Base-by-base conservation (phyloP, 2,329 filamentous ascomycete species). In the Tympanopsis confertula region DNA sequence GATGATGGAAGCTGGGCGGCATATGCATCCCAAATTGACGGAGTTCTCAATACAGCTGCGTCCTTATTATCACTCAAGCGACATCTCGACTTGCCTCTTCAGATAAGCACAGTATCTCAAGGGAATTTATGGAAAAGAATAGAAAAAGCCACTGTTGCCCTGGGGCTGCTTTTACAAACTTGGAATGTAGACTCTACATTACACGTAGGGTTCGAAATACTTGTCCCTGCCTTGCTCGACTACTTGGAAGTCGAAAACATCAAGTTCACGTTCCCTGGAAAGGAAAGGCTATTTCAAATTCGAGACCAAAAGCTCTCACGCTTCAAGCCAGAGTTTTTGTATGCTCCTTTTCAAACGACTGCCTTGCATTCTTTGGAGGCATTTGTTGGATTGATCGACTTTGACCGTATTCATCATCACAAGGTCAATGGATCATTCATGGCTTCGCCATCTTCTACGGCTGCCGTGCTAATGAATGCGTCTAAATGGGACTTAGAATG, bases 381-480 rank as follows among this genome's bases (percentile, higher is more conserved):
- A 1, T 58, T 62, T 35, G 49, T 55, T 15, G 54, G 58, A 7
- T 49, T 42, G 26, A 42, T 58, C 15, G 52, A 62, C 28, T 64
- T 64, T 39, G 45, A 58, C 36, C 49, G 46, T 32, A 42, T 63
- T 5, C 41, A 39, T 12, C 55, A 61, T 13, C 55, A 59, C 36
- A 50, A 45, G 37, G 40, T 46, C 10, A 41, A 48, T 33, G 58
- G 57, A 2, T 48, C 47, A 5, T 57, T 62, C 45, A 49, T 61
- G 45, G 57, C 45, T 3, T 62, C 58, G 1, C 61, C 61, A 5
- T 57, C 59, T 1, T 56, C 61, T 1, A 64, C 60, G 1, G 60
- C 59, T 0, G 59, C 47, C 17, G 47, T 47, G 19, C 41, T 48
- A 20, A 45, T 49, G 44, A 36, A 49, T 26, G 13, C 43, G 18